A percentile compares a stretch with the other conserved stretches of the same genome.
These are phyloP conservation scores for Sugiyamaella neomexicana DNA, from an alignment of 1,139 yeast species.

Conservation along the genomic window DNA sequence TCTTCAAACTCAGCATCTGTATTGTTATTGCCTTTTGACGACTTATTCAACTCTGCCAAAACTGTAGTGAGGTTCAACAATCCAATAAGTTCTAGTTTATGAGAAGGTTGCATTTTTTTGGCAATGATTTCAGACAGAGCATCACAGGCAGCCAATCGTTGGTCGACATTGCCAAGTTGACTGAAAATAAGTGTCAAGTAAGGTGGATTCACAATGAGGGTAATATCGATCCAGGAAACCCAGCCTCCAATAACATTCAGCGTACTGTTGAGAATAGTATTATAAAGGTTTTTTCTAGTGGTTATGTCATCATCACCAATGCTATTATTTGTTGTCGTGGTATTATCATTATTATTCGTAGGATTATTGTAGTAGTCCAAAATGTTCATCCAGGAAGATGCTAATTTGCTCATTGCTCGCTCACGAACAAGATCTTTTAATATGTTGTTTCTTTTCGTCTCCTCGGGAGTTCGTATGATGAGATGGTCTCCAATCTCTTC, in stretches of 20 bases:
- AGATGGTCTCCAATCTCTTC: constrained; percentile 92
- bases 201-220: constrained; percentile 67
- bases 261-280: constrained; percentile 58
- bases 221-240: constrained; percentile 93
- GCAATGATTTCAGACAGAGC: constrained; percentile 79
- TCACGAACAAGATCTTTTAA: constrained; percentile 81
- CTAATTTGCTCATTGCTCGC: constrained; percentile 68
- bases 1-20: constrained; percentile 72
- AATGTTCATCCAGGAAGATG: constrained; percentile 67
- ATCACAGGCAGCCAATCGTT: constrained; percentile 63
- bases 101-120: constrained; percentile 89
- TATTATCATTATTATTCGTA: constrained; percentile 8
- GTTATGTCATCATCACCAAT: constrained; percentile 34
- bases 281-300: constrained; percentile 18
- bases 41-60: constrained; percentile 40
- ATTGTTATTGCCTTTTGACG: constrained; percentile 36
- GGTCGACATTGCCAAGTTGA: constrained; percentile 53
- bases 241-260: constrained; percentile 76
- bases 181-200: constrained; percentile 64
- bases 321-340: constrained; percentile 45
- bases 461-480: constrained; percentile 60
- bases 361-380: constrained; percentile 42
- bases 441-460: constrained; percentile 63
- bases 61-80: constrained; percentile 65
- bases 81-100: constrained; percentile 73